A percentile compares a stretch with the other conserved stretches of the same genome.
Evolutionary conservation across 1,139 yeast genomes (phyloP).

Genomic region (Blastobotrys niveus): DNA sequence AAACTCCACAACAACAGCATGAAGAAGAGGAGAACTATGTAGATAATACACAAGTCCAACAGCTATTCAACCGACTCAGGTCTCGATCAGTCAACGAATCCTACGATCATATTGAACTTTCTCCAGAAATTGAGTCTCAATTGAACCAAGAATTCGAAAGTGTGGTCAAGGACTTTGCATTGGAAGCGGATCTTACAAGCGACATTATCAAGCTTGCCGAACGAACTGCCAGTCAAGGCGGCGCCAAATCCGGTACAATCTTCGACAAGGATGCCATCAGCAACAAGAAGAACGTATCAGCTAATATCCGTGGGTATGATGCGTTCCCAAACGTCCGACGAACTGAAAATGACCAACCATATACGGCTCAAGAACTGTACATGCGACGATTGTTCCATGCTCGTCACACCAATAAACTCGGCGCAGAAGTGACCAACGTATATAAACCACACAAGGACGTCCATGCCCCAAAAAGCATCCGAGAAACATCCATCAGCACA

Average conservation of each 20-base stretch:
- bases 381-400: conserved; percentile 62
- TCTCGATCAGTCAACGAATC: neutral
- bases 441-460: conserved; percentile 68
- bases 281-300: conserved; percentile 18
- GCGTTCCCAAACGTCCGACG: conserved; percentile 38
- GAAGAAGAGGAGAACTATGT: neutral
- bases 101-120: conserved; percentile 15
- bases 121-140: conserved; percentile 27
- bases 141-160: conserved; percentile 29
- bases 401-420: conserved; percentile 48
- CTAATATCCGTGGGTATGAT: conserved; percentile 26
- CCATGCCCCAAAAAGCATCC: conserved; percentile 50
- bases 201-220: conserved; percentile 21
- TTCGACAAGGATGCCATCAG: neutral
- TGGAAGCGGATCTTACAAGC: conserved; percentile 26
- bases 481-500: conserved; percentile 58
- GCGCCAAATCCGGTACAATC: too few species aligned
- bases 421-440: conserved; percentile 58
- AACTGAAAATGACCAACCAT: conserved; percentile 42
- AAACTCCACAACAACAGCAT: neutral
- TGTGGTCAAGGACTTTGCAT: conserved; percentile 31
- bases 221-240: conserved; percentile 17
- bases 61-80: neutral
- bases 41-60: neutral
- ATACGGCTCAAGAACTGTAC: conserved; percentile 69